A percentile compares a stretch with the other conserved stretches of the same genome.
phyloP scores from a whole-genome alignment of 2,329 filamentous ascomycete genomes.

The Knufia petricola region DNA sequence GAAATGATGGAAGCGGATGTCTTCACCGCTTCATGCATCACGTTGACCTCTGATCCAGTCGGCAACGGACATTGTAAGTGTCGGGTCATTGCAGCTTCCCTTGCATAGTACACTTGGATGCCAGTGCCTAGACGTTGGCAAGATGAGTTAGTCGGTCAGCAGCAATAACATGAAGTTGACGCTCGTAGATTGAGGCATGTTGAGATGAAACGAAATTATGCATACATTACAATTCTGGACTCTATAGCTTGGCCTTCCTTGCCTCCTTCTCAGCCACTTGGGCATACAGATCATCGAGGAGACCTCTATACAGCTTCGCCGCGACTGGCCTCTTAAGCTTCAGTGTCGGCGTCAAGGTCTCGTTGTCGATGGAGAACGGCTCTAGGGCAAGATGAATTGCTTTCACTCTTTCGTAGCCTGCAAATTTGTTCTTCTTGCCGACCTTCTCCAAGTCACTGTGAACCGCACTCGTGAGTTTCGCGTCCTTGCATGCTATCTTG shows the following conservation, averaged over 20 bases:
- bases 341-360: constrained; percentile 54
- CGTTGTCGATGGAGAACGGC: constrained; percentile 88
- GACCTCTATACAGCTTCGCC: constrained; percentile 50
- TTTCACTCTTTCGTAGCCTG: constrained; percentile 76
- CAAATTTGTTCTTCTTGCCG: constrained; percentile 76
- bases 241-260: constrained; percentile 17
- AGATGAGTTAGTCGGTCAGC: too few relatives aligned
- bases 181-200: too few relatives aligned
- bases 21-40: too few relatives aligned
- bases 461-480: constrained; percentile 63
- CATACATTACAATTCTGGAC: neutral
- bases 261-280: constrained; percentile 37
- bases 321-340: constrained; percentile 63
- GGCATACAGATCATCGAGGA: constrained; percentile 53
- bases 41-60: too few relatives aligned
- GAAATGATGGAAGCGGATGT: too few relatives aligned
- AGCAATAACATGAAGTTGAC: too few relatives aligned
- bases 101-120: too few relatives aligned
- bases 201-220: neutral
- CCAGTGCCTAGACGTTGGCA: too few relatives aligned
- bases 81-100: too few relatives aligned
- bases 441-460: constrained; percentile 69
- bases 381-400: constrained; percentile 69
- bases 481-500: constrained; percentile 56
- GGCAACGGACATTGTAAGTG: too few relatives aligned